phyloP scores from a whole-genome alignment of 2,329 filamentous ascomycete species.

The Pleoardoris graminearum region DNA sequence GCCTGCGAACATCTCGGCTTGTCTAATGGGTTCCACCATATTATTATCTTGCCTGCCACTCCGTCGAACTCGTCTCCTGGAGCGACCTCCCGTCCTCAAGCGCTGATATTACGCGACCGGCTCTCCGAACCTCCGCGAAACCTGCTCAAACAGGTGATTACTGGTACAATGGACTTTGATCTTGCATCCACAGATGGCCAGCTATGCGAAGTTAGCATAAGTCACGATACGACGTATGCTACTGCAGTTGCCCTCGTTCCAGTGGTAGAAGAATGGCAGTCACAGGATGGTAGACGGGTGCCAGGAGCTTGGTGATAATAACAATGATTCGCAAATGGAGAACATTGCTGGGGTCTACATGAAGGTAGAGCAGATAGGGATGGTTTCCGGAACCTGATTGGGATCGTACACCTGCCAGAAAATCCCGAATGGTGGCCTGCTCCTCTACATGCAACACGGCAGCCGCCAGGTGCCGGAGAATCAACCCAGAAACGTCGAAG shows the following conservation, averaged over 20 bases:
- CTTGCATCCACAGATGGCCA: constrained; percentile 44
- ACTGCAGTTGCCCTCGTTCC: constrained; percentile 68
- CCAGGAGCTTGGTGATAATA: background rate
- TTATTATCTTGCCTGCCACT: constrained; percentile 44
- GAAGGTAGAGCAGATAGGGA: no score
- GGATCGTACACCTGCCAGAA: no score
- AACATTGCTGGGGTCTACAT: no score
- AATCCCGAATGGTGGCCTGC: no score
- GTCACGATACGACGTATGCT: constrained; percentile 84
- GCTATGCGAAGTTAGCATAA: constrained; percentile 75
- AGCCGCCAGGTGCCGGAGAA: no score
- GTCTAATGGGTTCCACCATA: constrained; percentile 37
- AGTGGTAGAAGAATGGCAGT: constrained; percentile 10
- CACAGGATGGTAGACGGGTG: background rate
- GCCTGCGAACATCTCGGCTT: constrained; percentile 39
- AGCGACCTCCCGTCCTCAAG: constrained; percentile 26
- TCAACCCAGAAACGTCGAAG: no score
- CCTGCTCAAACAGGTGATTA: background rate
- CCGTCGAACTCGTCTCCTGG: constrained; percentile 8
- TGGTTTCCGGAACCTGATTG: no score
- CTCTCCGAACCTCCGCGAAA: constrained; percentile 8
- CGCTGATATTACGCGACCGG: constrained; percentile 29
- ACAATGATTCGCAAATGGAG: no score
- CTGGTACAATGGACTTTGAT: constrained; percentile 12
- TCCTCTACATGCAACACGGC: no score